Conservation (phyloP, 179 eudicot genomes). For the Patellifolia procumbens region DNA sequence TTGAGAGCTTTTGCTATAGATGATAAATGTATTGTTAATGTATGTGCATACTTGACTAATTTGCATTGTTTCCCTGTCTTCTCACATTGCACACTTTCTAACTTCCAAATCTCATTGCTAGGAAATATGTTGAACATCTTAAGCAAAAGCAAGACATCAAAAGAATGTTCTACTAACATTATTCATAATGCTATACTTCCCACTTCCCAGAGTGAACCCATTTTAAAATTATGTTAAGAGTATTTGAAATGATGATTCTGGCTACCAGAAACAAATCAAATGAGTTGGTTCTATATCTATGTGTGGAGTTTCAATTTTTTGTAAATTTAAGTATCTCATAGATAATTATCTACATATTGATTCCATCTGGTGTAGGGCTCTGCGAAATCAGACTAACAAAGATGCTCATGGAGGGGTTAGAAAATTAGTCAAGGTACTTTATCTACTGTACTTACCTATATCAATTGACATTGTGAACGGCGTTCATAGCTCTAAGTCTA, state of each 20-base stretch:
- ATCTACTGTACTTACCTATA: background rate
- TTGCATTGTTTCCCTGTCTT: too few relatives aligned
- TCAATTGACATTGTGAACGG: background rate
- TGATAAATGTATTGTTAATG: background rate
- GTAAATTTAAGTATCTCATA: conserved; percentile 7
- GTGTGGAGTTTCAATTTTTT: background rate
- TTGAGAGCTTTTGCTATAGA: background rate
- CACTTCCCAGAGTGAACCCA: background rate
- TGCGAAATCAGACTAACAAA: conserved; percentile 45
- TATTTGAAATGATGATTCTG: background rate
- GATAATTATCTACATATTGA: conserved; percentile 6
- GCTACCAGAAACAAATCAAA: background rate
- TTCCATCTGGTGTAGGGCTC: conserved; percentile 45
- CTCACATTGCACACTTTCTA: background rate
- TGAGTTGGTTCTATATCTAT: background rate
- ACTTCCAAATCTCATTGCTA: background rate
- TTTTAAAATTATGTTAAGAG: background rate
- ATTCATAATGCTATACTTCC: background rate
- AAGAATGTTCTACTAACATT: background rate
- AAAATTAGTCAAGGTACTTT: conserved; percentile 58
- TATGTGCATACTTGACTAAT: background rate
- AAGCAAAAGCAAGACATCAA: background rate
- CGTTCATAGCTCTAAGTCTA: background rate
- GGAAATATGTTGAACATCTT: background rate
- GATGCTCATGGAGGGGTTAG: conserved; percentile 37